Evolutionary conservation across 768 basidiomycete species (phyloP).

Genomic region (Mycena floridula): DNA sequence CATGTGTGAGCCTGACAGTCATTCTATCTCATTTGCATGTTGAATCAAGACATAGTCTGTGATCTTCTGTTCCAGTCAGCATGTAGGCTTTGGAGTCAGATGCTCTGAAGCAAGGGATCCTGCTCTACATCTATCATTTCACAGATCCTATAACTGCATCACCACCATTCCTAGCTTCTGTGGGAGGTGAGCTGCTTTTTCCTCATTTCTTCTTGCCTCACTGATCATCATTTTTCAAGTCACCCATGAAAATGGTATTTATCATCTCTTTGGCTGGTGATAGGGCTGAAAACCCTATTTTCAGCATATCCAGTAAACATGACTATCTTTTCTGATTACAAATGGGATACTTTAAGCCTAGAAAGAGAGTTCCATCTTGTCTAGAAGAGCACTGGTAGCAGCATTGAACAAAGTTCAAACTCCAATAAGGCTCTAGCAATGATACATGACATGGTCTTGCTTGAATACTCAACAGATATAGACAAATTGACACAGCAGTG

Average conservation of each 20-base stretch:
- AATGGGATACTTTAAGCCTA: too few species aligned
- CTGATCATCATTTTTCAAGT: not conserved
- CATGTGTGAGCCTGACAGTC: constrained; percentile 5
- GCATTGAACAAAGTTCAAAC: too few species aligned
- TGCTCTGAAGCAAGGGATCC: not conserved
- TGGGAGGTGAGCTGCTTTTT: not conserved
- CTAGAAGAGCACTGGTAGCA: too few species aligned
- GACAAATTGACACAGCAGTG: too few species aligned
- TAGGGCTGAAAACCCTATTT: too few species aligned
- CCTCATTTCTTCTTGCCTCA: not conserved
- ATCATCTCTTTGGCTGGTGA: not conserved
- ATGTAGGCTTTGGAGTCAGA: not conserved
- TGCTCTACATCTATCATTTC: not conserved
- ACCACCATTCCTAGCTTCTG: not conserved
- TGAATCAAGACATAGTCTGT: not conserved
- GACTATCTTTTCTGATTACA: too few species aligned
- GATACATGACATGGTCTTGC: too few species aligned
- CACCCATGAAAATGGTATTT: not conserved
- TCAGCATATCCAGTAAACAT: too few species aligned
- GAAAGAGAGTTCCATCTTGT: too few species aligned
- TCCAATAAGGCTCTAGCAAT: too few species aligned
- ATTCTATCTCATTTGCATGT: not conserved
- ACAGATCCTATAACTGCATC: not conserved
- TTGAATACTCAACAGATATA: too few species aligned
- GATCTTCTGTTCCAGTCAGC: not conserved